Evolutionary conservation across 192 early-diverging fungal genomes (phyloP), one percentile per base, ranked within the genome.

Genomic region (Diversispora epigaea): DNA sequence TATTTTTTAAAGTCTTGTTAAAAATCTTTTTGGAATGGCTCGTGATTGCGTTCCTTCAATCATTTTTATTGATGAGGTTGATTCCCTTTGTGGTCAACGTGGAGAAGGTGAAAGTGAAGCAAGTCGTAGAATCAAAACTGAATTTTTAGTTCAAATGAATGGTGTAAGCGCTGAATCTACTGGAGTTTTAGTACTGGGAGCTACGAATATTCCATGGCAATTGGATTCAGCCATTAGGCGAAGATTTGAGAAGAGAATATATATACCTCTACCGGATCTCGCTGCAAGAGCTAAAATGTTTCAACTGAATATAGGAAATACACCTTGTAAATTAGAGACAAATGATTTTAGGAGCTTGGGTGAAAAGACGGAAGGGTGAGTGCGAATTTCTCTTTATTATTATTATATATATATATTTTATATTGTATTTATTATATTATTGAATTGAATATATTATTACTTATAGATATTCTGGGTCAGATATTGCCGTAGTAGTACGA

Each of bases 81-180:
- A 99, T 84, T 98, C 96, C 9, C 85, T 99, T 50, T 96, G 95
- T 80, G 95, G 96, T 32, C 83, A 91, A 39, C 89, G 96, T 52
- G 96, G 96, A n/a, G 96, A 98, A 62, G 96, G 96, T n/a, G 96
- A 98, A 81, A 90, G 88, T 12, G 97, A 99, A 79, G 96, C 97
- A 15, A 92, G 91, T 56, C 85, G 96, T 65, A 86, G 97, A 62
- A 96, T 99, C 83, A 99, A 98, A 81, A 99, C 97, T 0, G 97
- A 99, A 84, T 94, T 99, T 60, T 85, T 99, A 7, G 96, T 99
- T 62, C 97, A 98, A 80, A 99, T 99, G 97, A 95, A 99, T 69
- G 97, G 97, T 71, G 97, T 97, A 9, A 96, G 96, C 25, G 93
- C 97, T 77, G 96, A 97, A 78, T 94, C 92, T 83, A 91, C 88